These are phyloP conservation scores for Fusarium duplospermum DNA, from an alignment of 2,329 filamentous ascomycete genomes.

Conservation along the genomic window DNA sequence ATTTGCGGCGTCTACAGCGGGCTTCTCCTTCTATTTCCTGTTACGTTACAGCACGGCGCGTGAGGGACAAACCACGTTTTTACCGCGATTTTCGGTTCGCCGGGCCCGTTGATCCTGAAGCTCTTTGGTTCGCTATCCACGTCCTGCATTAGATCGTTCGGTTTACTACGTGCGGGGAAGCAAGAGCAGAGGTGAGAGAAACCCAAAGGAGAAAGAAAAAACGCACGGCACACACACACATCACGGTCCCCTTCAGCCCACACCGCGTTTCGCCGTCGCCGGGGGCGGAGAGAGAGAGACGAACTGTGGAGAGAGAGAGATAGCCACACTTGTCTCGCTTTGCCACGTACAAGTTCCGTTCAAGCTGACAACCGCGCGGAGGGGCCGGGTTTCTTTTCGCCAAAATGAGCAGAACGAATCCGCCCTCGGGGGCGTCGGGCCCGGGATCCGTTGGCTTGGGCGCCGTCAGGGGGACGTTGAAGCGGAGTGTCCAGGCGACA, in stretches of 20 bases:
- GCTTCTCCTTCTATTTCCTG: background rate
- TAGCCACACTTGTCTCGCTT: background rate
- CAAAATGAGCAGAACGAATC: slow-evolving; percentile 66
- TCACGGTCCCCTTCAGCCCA: background rate
- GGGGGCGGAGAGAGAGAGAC: background rate
- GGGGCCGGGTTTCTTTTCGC: background rate
- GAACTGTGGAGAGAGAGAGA: background rate
- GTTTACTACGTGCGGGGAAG: slow-evolving; percentile 17
- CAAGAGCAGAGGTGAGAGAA: background rate
- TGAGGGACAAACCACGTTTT: background rate
- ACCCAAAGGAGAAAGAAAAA: background rate
- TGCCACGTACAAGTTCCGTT: background rate
- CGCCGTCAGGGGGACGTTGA: slow-evolving; percentile 55
- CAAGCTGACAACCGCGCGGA: slow-evolving; percentile 9
- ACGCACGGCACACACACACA: background rate
- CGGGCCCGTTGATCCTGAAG: background rate
- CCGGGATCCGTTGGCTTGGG: slow-evolving; percentile 59
- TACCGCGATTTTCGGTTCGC: background rate
- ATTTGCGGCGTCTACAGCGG: background rate
- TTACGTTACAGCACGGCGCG: background rate
- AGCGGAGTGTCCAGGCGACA: slow-evolving; percentile 69
- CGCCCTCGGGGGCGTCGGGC: slow-evolving; percentile 61
- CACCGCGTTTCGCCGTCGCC: slow-evolving; percentile 3
- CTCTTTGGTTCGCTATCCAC: background rate
- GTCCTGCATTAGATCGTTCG: slow-evolving; percentile 13